A percentile compares a stretch with the other conserved stretches of the same genome.
These are phyloP conservation scores for Cryphonectria parasitica DNA, from an alignment of 2,329 filamentous ascomycete genomes.

Conservation along the genomic window DNA sequence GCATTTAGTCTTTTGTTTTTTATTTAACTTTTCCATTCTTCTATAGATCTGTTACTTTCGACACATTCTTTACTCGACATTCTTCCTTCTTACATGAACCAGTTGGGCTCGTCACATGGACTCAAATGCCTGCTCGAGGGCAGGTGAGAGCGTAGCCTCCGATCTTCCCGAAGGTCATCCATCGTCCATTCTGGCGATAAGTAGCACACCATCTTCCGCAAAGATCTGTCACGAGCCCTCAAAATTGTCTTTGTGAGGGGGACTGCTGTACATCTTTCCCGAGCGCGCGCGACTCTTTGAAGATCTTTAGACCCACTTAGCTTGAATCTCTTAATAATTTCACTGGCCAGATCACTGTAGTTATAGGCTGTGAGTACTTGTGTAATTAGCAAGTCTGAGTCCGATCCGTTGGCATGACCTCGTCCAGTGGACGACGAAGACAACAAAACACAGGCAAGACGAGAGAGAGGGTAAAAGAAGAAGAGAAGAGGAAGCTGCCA, in stretches of 20 bases:
- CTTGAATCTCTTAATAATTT: background rate
- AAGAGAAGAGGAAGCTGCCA: background rate
- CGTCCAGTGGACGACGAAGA: background rate
- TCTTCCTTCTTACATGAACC: background rate
- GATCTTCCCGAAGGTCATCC: background rate
- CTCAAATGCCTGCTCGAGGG: background rate
- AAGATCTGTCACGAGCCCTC: conserved; percentile 5
- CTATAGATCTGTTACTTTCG: background rate
- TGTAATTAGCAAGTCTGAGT: background rate
- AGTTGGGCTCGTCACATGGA: background rate
- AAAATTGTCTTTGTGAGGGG: background rate
- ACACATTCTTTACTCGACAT: background rate
- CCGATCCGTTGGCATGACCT: background rate
- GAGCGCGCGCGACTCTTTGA: background rate
- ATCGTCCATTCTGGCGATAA: background rate
- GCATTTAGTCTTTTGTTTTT: too few species aligned
- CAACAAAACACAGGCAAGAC: background rate
- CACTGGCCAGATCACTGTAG: background rate
- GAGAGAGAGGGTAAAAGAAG: background rate
- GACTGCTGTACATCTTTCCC: background rate
- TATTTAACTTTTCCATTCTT: background rate
- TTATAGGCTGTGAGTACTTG: background rate
- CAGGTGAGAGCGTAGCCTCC: background rate
- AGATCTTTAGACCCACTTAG: background rate
- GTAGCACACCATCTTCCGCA: conserved; percentile 11